phyloP scores from a whole-genome alignment of 83 land plant genomes.

The Thuja plicata region DNA sequence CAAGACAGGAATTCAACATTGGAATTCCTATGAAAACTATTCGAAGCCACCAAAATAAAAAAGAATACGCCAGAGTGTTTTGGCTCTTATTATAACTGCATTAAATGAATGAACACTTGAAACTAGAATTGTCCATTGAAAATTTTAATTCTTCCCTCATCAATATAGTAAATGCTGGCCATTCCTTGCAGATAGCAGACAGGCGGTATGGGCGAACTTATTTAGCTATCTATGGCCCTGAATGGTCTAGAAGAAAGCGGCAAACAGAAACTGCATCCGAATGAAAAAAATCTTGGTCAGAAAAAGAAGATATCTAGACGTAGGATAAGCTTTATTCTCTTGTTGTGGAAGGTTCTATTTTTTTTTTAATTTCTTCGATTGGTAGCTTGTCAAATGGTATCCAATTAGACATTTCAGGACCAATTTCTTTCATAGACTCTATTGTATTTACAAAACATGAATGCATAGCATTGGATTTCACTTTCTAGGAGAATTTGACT shows the following conservation, averaged over 20 bases:
- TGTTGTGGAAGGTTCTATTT: neutral
- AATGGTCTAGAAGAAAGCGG: slow-evolving; percentile 64
- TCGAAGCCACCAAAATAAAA: neutral
- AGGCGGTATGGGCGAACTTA: slow-evolving; percentile 88
- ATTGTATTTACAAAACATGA: neutral
- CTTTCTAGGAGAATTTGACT: neutral
- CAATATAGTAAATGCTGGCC: neutral
- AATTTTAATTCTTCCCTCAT: neutral
- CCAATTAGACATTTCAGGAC: neutral
- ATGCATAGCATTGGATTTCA: neutral
- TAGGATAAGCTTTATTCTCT: neutral
- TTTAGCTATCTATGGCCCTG: slow-evolving; percentile 92
- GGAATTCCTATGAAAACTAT: neutral
- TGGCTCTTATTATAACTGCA: neutral
- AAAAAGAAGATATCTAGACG: neutral
- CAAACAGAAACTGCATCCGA: neutral
- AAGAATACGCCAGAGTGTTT: neutral
- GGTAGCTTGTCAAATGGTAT: neutral
- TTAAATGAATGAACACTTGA: neutral
- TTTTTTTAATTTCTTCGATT: neutral
- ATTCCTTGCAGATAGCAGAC: slow-evolving; percentile 65
- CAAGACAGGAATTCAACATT: neutral
- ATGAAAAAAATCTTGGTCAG: neutral
- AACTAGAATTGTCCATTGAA: neutral
- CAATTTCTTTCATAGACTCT: neutral